phyloP scores from a whole-genome alignment of 192 early-diverging fungal genomes.

The Podila clonocystis region DNA sequence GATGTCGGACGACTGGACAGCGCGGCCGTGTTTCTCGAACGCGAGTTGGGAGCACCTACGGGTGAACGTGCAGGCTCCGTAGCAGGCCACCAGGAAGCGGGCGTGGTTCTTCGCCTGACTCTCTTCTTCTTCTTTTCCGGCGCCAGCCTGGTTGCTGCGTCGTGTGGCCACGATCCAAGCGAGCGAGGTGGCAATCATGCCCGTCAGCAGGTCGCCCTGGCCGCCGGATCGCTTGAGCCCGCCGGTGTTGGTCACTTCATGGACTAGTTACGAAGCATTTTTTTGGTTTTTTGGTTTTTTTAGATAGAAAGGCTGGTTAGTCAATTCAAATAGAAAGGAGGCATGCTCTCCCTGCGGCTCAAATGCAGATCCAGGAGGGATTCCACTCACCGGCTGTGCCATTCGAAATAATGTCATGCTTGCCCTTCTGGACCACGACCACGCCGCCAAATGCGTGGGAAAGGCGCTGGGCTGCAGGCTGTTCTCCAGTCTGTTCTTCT shows the following conservation, averaged over 20 bases:
- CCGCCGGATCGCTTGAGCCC: constrained; percentile 92
- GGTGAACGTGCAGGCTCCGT: constrained; percentile 67
- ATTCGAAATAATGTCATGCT: constrained; percentile 79
- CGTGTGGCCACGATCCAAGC: constrained; percentile 75
- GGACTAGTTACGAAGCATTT: constrained; percentile 29
- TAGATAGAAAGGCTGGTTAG: no score
- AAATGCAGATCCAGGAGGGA: not conserved
- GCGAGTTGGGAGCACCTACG: constrained; percentile 64
- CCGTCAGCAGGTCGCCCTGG: constrained; percentile 94
- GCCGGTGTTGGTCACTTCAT: constrained; percentile 71
- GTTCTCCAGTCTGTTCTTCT: constrained; percentile 23
- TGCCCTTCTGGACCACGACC: constrained; percentile 85
- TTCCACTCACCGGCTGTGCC: constrained; percentile 63
- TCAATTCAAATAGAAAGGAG: no score
- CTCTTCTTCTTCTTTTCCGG: constrained; percentile 60
- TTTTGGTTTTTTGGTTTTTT: no score
- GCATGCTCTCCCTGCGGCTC: not conserved
- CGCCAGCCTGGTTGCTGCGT: no score
- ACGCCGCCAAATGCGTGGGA: constrained; percentile 76
- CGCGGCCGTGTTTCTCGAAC: constrained; percentile 67
- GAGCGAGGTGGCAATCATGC: constrained; percentile 84
- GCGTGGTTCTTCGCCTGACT: constrained; percentile 22
- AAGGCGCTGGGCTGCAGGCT: constrained; percentile 20
- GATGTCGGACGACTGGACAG: constrained; percentile 72
- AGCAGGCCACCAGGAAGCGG: constrained; percentile 70